Conservation (phyloP, 345 rosid species). For the Bruguiera gymnorhiza region DNA sequence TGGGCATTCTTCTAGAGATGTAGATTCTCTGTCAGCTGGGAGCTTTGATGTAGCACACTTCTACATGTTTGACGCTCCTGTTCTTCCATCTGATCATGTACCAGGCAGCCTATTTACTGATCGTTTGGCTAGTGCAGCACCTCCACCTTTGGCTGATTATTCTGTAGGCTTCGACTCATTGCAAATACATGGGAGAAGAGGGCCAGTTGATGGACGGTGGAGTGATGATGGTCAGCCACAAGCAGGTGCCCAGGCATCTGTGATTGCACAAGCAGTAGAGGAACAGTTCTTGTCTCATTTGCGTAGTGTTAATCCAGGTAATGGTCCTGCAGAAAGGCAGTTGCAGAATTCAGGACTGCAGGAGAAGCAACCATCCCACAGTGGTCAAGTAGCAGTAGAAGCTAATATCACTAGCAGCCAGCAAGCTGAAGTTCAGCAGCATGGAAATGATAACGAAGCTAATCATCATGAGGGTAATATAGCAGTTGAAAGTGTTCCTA, state of each 20-base stretch:
- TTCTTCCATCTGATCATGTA: conserved; percentile 70
- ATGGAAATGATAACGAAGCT: conserved; percentile 42
- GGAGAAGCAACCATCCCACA: conserved; percentile 55
- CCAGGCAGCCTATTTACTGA: conserved; percentile 62
- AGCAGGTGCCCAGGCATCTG: conserved; percentile 69
- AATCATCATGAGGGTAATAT: conserved; percentile 33
- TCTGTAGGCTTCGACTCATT: conserved; percentile 72
- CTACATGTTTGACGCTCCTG: conserved; percentile 94
- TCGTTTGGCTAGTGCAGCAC: conserved; percentile 60
- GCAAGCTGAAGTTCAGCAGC: conserved; percentile 51
- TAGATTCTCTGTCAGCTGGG: conserved; percentile 65
- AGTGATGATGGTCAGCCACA: conserved; percentile 96
- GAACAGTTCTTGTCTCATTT: conserved; percentile 75
- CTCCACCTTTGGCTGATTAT: conserved; percentile 79
- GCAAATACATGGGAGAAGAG: conserved; percentile 65
- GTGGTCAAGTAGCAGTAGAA: conserved; percentile 39
- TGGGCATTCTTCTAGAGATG: conserved; percentile 67
- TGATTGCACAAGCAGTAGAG: conserved; percentile 84
- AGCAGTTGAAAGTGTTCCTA: conserved; percentile 35
- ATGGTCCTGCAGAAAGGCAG: conserved; percentile 55
- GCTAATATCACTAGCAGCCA: conserved; percentile 43
- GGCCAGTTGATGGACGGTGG: conserved; percentile 86
- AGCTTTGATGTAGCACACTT: conserved; percentile 75
- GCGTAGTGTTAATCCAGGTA: conserved; percentile 43
- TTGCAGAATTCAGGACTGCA: conserved; percentile 52